phyloP scores from a whole-genome alignment of 1,284 basidiomycete genomes.

The Mycena sp. region DNA sequence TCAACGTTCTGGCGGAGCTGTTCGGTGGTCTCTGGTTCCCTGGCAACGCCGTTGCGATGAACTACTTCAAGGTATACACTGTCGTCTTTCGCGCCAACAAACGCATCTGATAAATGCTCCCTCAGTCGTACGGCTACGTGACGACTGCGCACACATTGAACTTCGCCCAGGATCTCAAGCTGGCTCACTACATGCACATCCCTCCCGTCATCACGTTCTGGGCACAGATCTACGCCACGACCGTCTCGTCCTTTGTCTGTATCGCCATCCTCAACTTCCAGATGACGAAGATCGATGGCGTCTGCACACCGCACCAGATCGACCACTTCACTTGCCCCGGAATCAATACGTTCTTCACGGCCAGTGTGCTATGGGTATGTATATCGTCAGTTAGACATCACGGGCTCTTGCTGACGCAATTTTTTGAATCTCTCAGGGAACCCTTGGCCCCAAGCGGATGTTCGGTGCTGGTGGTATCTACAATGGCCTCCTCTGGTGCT shows the following conservation, averaged over 20 bases:
- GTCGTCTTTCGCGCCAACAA: background rate
- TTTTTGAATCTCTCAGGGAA: slow-evolving; percentile 35
- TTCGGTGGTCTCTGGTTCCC: slow-evolving; percentile 48
- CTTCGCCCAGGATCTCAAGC: slow-evolving; percentile 52
- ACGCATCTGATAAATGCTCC: background rate
- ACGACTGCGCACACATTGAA: slow-evolving; percentile 46
- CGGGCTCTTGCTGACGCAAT: background rate
- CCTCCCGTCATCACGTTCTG: slow-evolving; percentile 50
- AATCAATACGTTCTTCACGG: slow-evolving; percentile 42
- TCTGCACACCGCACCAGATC: slow-evolving; percentile 27
- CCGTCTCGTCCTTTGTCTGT: slow-evolving; percentile 47
- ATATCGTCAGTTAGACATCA: too few species aligned
- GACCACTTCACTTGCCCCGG: slow-evolving; percentile 45
- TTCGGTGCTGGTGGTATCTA: slow-evolving; percentile 48
- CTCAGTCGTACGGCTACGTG: slow-evolving; percentile 45
- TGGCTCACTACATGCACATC: slow-evolving; percentile 57
- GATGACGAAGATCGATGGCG: slow-evolving; percentile 41
- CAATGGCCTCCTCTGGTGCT: slow-evolving; percentile 40
- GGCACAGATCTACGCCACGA: slow-evolving; percentile 50
- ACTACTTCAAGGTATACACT: slow-evolving; percentile 51
- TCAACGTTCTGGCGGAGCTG: slow-evolving; percentile 53
- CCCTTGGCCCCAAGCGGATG: slow-evolving; percentile 48
- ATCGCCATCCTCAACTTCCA: slow-evolving; percentile 52
- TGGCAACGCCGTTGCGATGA: slow-evolving; percentile 51
- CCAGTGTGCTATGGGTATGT: slow-evolving; percentile 43